A percentile compares a stretch with the other conserved stretches of the same genome.
Evolutionary conservation across 257 asterid genomes (phyloP).

Genomic region (Perilla frutescens): DNA sequence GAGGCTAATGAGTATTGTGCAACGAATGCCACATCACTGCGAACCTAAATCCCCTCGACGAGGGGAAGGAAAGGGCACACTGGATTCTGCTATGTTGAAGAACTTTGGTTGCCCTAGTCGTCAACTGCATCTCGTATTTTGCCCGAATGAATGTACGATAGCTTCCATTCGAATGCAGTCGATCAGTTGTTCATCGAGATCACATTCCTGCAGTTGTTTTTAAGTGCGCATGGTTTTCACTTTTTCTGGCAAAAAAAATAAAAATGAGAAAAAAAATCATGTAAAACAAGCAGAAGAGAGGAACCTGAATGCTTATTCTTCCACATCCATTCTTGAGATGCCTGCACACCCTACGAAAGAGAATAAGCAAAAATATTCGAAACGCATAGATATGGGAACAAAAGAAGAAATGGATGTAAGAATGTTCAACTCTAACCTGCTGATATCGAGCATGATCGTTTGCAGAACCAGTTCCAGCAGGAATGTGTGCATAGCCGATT

Average conservation of each 20-base stretch:
- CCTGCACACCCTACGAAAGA: conserved; percentile 46
- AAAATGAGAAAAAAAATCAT: too few relatives aligned
- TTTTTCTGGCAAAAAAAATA: not conserved
- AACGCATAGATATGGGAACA: conserved; percentile 7
- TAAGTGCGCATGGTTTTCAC: not conserved
- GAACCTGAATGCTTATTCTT: conserved; percentile 52
- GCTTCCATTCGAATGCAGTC: conserved; percentile 21
- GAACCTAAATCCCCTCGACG: not conserved
- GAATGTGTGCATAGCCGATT: conserved; percentile 50
- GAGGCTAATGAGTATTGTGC: conserved; percentile 5
- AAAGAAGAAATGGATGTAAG: not conserved
- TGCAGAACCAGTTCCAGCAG: conserved; percentile 49
- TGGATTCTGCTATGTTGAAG: conserved; percentile 2
- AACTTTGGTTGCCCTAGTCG: not conserved
- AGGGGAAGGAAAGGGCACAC: not conserved
- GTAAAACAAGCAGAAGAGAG: not conserved
- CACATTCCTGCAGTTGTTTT: conserved; percentile 40
- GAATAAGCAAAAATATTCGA: not conserved
- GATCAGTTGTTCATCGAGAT: conserved; percentile 14
- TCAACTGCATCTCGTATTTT: not conserved
- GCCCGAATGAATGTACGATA: not conserved
- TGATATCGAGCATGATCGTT: conserved; percentile 61
- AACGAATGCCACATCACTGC: not conserved
- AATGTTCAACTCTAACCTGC: conserved; percentile 54
- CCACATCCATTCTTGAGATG: conserved; percentile 78